Conservation (phyloP, 768 basidiomycete species). For the Dacryopinax spathularia region DNA sequence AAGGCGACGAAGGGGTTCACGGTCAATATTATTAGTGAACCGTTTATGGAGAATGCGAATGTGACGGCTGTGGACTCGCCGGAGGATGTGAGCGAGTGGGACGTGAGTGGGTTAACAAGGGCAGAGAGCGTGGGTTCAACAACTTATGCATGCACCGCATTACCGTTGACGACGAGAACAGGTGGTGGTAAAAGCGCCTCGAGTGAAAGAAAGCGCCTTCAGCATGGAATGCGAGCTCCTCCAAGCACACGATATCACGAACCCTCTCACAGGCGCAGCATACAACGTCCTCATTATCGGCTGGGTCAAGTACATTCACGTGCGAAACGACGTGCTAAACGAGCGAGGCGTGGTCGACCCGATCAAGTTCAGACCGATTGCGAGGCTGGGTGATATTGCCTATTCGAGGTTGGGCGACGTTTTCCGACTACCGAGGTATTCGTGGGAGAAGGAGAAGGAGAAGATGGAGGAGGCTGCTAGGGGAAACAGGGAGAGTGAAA, state of each 20-base stretch:
- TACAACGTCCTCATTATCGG: slow-evolving; percentile 35
- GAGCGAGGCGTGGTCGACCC: slow-evolving; percentile 25
- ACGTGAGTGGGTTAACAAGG: slow-evolving; percentile 42
- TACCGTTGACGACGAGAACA: slow-evolving; percentile 17
- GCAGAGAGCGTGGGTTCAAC: slow-evolving; percentile 39
- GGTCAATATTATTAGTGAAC: slow-evolving; percentile 56
- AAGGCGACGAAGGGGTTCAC: slow-evolving; percentile 51
- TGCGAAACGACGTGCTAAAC: slow-evolving; percentile 30
- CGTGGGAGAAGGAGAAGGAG: slow-evolving; percentile 11
- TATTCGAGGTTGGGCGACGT: slow-evolving; percentile 24
- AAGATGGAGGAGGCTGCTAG: not conserved
- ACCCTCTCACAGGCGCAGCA: slow-evolving; percentile 28
- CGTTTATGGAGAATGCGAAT: slow-evolving; percentile 44
- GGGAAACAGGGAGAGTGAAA: not conserved
- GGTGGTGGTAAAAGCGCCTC: slow-evolving; percentile 37
- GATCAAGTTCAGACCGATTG: slow-evolving; percentile 25
- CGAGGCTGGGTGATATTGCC: slow-evolving; percentile 28
- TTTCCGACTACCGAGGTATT: slow-evolving; percentile 20
- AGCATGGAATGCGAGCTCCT: slow-evolving; percentile 50
- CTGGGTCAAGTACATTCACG: slow-evolving; percentile 40
- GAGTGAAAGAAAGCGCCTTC: slow-evolving; percentile 44
- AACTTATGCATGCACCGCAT: slow-evolving; percentile 2
- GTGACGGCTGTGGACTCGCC: slow-evolving; percentile 42
- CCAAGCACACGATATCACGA: slow-evolving; percentile 36
- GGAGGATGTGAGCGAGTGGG: slow-evolving; percentile 42